phyloP scores from a whole-genome alignment of 768 basidiomycete species.

The Leccinum imitatum region DNA sequence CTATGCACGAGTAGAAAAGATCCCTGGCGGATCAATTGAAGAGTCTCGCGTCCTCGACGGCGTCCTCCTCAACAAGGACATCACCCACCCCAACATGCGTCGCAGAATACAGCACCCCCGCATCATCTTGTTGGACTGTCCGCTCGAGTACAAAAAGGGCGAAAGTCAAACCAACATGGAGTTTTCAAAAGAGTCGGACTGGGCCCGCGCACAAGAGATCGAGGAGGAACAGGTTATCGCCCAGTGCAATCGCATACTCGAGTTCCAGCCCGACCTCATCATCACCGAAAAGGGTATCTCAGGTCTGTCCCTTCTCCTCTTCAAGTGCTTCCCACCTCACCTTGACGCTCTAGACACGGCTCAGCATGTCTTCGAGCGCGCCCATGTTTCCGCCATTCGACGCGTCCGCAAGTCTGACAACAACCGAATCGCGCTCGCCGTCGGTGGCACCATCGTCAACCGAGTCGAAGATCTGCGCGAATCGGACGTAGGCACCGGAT shows the following conservation, averaged over 20 bases:
- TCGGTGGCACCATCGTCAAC: too few relatives aligned
- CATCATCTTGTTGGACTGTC: slow-evolving; percentile 89
- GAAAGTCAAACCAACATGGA: slow-evolving; percentile 99
- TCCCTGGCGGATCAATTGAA: slow-evolving; percentile 98
- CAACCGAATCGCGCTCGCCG: slow-evolving; percentile 93
- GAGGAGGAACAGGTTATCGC: slow-evolving; percentile 96
- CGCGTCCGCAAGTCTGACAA: slow-evolving; percentile 99
- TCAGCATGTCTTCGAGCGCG: slow-evolving; percentile 84
- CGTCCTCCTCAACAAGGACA: slow-evolving; percentile 98
- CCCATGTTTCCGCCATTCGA: slow-evolving; percentile 89
- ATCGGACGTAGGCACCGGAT: too few relatives aligned
- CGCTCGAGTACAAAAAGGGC: slow-evolving; percentile 98
- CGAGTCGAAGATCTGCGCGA: too few relatives aligned
- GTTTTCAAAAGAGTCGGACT: slow-evolving; percentile 91
- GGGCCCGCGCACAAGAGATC: slow-evolving; percentile 87
- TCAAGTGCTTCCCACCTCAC: background rate
- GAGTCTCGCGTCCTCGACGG: slow-evolving; percentile 83
- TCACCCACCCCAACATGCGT: slow-evolving; percentile 97
- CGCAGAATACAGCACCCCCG: slow-evolving; percentile 86
- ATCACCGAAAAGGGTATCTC: slow-evolving; percentile 98
- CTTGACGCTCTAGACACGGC: slow-evolving; percentile 66
- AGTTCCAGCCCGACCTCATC: slow-evolving; percentile 93
- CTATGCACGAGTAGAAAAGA: slow-evolving; percentile 95
- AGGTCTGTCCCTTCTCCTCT: slow-evolving; percentile 43
- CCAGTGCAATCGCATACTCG: slow-evolving; percentile 80